Evolutionary conservation across 495 filamentous ascomycete species (phyloP).

Genomic region (Aspergillus incahuasiensis): DNA sequence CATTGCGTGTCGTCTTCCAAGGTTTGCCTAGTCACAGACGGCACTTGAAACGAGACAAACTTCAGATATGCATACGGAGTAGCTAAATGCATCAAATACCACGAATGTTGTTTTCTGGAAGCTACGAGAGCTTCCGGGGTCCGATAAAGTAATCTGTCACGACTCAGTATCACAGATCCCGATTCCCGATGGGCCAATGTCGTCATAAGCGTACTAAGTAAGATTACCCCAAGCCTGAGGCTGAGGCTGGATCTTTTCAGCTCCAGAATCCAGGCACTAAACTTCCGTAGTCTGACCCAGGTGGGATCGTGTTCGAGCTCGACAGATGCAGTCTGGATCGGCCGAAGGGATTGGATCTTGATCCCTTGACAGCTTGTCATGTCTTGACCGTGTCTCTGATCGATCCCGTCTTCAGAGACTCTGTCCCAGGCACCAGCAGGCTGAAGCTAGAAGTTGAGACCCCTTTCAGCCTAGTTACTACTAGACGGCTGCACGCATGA

Average conservation of each 20-base stretch:
- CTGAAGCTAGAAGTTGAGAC: not conserved
- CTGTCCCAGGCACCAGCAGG: not conserved
- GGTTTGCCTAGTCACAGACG: too few relatives aligned
- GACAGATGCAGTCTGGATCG: slow-evolving; percentile 16
- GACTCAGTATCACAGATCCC: not conserved
- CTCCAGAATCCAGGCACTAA: not conserved
- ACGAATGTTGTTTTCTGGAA: too few relatives aligned
- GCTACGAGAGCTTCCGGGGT: not conserved
- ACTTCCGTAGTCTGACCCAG: not conserved
- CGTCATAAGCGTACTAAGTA: slow-evolving; percentile 7
- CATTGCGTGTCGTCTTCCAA: too few relatives aligned
- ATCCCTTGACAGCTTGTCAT: slow-evolving; percentile 12
- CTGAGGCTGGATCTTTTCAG: slow-evolving; percentile 13
- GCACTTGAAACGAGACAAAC: too few relatives aligned
- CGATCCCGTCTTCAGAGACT: not conserved
- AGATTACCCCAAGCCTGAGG: slow-evolving; percentile 2
- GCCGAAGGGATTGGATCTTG: slow-evolving; percentile 10
- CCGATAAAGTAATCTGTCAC: not conserved
- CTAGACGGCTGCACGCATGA: slow-evolving; percentile 12
- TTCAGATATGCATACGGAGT: too few relatives aligned
- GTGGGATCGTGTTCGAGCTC: slow-evolving; percentile 2
- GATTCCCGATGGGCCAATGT: slow-evolving; percentile 1
- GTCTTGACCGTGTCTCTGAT: not conserved
- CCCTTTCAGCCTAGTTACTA: not conserved
- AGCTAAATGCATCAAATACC: too few relatives aligned